Base-by-base conservation (phyloP, 495 filamentous ascomycete species). In the Hyaloscypha variabilis region DNA sequence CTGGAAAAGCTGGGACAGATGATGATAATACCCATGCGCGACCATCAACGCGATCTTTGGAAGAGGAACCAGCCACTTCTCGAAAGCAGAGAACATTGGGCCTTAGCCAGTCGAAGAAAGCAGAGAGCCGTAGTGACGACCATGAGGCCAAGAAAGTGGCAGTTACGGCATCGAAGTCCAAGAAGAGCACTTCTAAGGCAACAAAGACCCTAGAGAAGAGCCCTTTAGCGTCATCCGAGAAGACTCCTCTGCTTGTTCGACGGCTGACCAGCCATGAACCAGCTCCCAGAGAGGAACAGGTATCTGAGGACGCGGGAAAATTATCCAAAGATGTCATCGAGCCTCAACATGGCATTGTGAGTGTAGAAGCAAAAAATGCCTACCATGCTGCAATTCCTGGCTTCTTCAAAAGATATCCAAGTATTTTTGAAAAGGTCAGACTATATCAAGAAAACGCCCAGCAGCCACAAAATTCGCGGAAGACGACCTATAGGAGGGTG, bases 171-270 rank as follows among this genome's bases (percentile, higher is more conserved):
- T 13, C 31, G 31, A 34, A 46, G 39, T 17, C 51, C 21, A 52
- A 39, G 51, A 50, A 55, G 28, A n/a, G 4, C 6, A 36, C 79
- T 24, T 83, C 90, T 59, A 75, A 73, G 19, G 58, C 61, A 26
- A 86, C 83, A 26, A 46, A 46, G 39, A 17, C 17, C 39, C 14
- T 17, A 17, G 13, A 46, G 39, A 8, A 14, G 39, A 14, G 17
- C 11, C 11, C 14, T 46, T 10, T 17, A 46, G 1, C 6, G 3
- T 4, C 6, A 46, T 3, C 39, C 6, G 39, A 46, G 39, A 17
- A 17, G 17, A 17, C 13, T 1, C 13, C 11, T 46, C 13, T 17
- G 39, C 2, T 46, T 1, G 39, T 46, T 19, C 39, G 39, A 19
- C 39, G 6, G 11, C 4, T 46, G 39, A 17, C 1, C 10, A 13